A percentile compares a stretch with the other conserved stretches of the same genome.
These are phyloP conservation scores for Fusarium sp. DNA, from an alignment of 2,329 filamentous ascomycete genomes.

Conservation along the genomic window DNA sequence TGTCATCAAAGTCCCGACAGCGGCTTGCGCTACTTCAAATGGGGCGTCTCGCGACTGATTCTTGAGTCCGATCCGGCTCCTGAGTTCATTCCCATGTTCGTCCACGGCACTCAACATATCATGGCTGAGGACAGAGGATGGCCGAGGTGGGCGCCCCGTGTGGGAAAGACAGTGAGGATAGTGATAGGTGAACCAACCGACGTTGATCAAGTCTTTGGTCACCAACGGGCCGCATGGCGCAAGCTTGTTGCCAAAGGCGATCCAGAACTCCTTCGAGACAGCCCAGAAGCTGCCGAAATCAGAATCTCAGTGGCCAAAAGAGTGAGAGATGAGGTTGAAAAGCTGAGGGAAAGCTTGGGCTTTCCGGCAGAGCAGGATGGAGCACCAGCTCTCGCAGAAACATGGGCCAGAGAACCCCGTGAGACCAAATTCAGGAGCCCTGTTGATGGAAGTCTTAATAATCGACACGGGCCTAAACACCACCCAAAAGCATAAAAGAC, in stretches of 20 bases:
- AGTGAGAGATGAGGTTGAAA: slow-evolving; percentile 83
- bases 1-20: slow-evolving; percentile 87
- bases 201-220: slow-evolving; percentile 80
- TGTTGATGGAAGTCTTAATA: slow-evolving; percentile 67
- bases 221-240: slow-evolving; percentile 80
- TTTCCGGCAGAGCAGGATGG: slow-evolving; percentile 83
- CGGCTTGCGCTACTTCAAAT: slow-evolving; percentile 96
- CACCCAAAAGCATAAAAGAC: slow-evolving; percentile 23
- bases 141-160: slow-evolving; percentile 84
- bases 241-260: slow-evolving; percentile 68
- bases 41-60: slow-evolving; percentile 92
- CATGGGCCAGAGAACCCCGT: slow-evolving; percentile 73
- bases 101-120: slow-evolving; percentile 87
- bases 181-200: slow-evolving; percentile 85
- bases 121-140: slow-evolving; percentile 88
- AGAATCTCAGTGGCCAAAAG: slow-evolving; percentile 83
- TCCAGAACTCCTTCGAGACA: slow-evolving; percentile 58
- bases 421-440: slow-evolving; percentile 65
- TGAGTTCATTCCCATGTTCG: slow-evolving; percentile 92
- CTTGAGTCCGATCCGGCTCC: slow-evolving; percentile 90
- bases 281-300: slow-evolving; percentile 74
- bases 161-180: slow-evolving; percentile 77
- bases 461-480: slow-evolving; percentile 51
- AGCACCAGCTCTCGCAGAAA: slow-evolving; percentile 81
- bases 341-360: slow-evolving; percentile 78